phyloP scores from a whole-genome alignment of 108 stramenopile species.

The Cylindrotheca closterium region DNA sequence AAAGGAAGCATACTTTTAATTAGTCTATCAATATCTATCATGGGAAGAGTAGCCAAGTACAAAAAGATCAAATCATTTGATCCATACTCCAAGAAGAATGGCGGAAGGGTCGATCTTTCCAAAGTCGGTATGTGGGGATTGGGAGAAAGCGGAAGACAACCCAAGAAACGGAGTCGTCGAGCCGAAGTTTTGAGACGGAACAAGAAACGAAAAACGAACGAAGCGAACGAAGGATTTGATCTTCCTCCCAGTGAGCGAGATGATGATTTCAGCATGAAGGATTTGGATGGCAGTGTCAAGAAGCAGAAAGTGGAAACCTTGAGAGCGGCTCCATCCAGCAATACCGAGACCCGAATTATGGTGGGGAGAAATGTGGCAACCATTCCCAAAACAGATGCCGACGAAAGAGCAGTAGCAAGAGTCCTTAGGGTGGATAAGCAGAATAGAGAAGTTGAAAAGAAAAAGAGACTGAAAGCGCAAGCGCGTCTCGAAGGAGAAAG shows the following conservation, averaged over 20 bases:
- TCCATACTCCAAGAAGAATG: constrained; percentile 53
- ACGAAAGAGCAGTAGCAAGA: constrained; percentile 30
- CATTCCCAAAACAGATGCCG: constrained; percentile 30
- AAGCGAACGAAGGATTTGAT: constrained; percentile 29
- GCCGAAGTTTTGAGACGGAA: constrained; percentile 30
- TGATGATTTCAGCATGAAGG: constrained; percentile 61
- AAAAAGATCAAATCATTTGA: constrained; percentile 67
- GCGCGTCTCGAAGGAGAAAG: constrained; percentile 53
- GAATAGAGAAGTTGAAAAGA: constrained; percentile 13
- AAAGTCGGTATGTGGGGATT: constrained; percentile 50
- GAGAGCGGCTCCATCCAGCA: not conserved
- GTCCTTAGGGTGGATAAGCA: constrained; percentile 24
- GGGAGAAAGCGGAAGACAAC: constrained; percentile 43
- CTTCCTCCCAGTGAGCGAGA: constrained; percentile 30
- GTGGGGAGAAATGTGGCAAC: constrained; percentile 24
- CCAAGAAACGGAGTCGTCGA: constrained; percentile 46
- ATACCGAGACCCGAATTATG: not conserved
- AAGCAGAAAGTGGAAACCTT: constrained; percentile 22
- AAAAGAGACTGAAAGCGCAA: constrained; percentile 15
- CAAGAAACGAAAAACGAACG: constrained; percentile 1
- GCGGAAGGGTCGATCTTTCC: constrained; percentile 25
- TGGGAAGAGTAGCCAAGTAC: constrained; percentile 66
- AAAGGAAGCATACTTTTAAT: no score
- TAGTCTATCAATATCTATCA: no score
- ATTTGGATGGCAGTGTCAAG: constrained; percentile 47